Evolutionary conservation across 2,329 filamentous ascomycete species (phyloP).

Genomic region (Fusarium odoratissimum): DNA sequence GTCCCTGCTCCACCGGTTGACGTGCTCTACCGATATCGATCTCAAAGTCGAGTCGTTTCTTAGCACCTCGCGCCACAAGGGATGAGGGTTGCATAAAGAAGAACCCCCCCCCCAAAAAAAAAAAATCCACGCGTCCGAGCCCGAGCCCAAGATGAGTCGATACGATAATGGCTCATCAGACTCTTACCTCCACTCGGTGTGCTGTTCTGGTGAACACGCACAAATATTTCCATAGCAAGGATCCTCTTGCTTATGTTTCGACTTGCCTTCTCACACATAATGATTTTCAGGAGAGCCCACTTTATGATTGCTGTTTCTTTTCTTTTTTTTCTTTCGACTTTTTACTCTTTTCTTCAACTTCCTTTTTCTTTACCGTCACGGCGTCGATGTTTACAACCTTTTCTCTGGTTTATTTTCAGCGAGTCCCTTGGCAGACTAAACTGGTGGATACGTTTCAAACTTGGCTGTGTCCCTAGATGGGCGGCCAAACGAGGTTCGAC

Average conservation of each 20-base stretch:
- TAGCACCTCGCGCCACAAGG: slow-evolving; percentile 25
- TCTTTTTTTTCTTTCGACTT: slow-evolving; percentile 3
- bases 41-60: slow-evolving; percentile 5
- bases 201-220: slow-evolving; percentile 13
- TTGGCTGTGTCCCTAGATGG: slow-evolving; percentile 31
- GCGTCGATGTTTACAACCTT: slow-evolving; percentile 34
- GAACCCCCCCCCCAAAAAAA: not conserved
- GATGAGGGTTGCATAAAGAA: slow-evolving; percentile 37
- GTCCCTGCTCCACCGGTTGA: slow-evolving; percentile 31
- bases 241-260: slow-evolving; percentile 6
- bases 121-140: slow-evolving; percentile 29
- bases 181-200: slow-evolving; percentile 13
- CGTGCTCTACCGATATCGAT: slow-evolving; percentile 5
- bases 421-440: slow-evolving; percentile 39
- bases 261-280: slow-evolving; percentile 37
- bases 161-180: slow-evolving; percentile 18
- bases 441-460: slow-evolving; percentile 40
- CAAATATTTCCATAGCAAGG: slow-evolving; percentile 13
- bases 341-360: slow-evolving; percentile 14
- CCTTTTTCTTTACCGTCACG: slow-evolving; percentile 36
- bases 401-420: slow-evolving; percentile 35
- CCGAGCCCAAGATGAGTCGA: slow-evolving; percentile 24
- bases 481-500: slow-evolving; percentile 27
- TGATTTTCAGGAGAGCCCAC: slow-evolving; percentile 35
- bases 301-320: slow-evolving; percentile 29